These are phyloP conservation scores for Trichoderma brevicompactum DNA, from an alignment of 2,329 filamentous ascomycete genomes.

Conservation along the genomic window DNA sequence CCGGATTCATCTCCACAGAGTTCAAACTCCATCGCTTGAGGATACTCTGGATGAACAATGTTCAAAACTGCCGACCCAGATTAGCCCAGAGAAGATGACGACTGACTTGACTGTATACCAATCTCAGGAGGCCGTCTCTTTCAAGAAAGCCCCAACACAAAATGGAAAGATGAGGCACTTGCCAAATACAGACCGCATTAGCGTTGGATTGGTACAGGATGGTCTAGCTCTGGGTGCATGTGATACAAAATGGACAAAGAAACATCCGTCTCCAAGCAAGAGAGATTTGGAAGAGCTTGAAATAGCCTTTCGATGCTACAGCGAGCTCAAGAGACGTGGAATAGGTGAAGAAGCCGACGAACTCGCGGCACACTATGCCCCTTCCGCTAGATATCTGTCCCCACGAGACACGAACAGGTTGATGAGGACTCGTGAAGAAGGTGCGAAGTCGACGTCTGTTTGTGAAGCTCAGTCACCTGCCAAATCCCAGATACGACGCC, in stretches of 20 bases:
- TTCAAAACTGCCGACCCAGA: conserved; percentile 5
- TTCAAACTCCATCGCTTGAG: conserved; percentile 27
- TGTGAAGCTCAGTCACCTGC: conserved; percentile 20
- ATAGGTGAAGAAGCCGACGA: conserved; percentile 39
- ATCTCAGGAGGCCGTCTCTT: conserved; percentile 13
- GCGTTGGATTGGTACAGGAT: neutral
- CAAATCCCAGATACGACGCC: conserved; percentile 24
- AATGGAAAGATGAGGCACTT: neutral
- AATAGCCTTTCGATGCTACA: conserved; percentile 42
- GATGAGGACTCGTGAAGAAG: conserved; percentile 28
- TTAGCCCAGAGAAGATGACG: conserved; percentile 19
- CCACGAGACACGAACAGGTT: conserved; percentile 40
- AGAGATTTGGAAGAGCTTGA: conserved; percentile 46
- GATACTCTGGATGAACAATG: conserved; percentile 7
- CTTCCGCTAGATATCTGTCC: conserved; percentile 31
- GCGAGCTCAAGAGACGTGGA: conserved; percentile 32
- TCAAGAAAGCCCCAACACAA: neutral
- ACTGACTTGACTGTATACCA: conserved; percentile 23
- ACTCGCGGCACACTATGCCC: conserved; percentile 34
- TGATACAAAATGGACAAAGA: conserved; percentile 39
- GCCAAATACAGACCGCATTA: conserved; percentile 7
- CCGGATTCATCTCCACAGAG: conserved; percentile 36
- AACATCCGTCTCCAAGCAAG: conserved; percentile 53
- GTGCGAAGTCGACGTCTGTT: conserved; percentile 13
- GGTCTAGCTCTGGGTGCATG: neutral